These are phyloP conservation scores for Cyclospora cayetanensis DNA, from an alignment of 169 alveolate species.

Conservation along the genomic window DNA sequence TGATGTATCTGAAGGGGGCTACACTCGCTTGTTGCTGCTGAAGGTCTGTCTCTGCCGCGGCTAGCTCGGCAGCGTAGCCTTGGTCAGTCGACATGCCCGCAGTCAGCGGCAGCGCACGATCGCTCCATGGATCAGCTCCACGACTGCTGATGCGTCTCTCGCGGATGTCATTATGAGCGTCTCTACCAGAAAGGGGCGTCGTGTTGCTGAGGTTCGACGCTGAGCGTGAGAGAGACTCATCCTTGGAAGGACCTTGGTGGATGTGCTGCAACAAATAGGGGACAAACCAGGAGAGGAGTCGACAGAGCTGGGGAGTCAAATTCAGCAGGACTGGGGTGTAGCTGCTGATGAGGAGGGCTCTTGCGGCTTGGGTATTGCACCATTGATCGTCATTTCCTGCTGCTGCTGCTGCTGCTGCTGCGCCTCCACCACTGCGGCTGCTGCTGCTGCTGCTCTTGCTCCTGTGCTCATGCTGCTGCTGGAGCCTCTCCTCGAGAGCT, in stretches of 20 bases:
- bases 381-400: slow-evolving; percentile 72
- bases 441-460: slow-evolving; percentile 38
- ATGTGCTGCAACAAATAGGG: slow-evolving; percentile 81
- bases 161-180: too few species aligned
- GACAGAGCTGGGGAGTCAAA: slow-evolving; percentile 86
- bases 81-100: too few species aligned
- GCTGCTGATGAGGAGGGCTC: slow-evolving; percentile 80
- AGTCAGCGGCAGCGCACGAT: too few species aligned
- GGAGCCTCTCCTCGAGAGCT: slow-evolving; percentile 19
- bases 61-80: slow-evolving; percentile 40
- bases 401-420: slow-evolving; percentile 40
- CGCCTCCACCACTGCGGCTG: slow-evolving; percentile 10
- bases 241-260: slow-evolving; percentile 15
- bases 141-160: too few species aligned
- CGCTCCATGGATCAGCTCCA: too few species aligned
- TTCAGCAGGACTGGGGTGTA: slow-evolving; percentile 80
- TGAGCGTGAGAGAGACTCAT: slow-evolving; percentile 14
- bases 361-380: slow-evolving; percentile 78
- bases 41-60: slow-evolving; percentile 55
- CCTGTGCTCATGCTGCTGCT: slow-evolving; percentile 53
- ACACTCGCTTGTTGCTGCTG: slow-evolving; percentile 54
- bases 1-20: slow-evolving; percentile 69
- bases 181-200: too few species aligned
- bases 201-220: too few species aligned
- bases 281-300: slow-evolving; percentile 81